Conservation (phyloP, 169 alveolate genomes). For the Plasmodium inui region DNA sequence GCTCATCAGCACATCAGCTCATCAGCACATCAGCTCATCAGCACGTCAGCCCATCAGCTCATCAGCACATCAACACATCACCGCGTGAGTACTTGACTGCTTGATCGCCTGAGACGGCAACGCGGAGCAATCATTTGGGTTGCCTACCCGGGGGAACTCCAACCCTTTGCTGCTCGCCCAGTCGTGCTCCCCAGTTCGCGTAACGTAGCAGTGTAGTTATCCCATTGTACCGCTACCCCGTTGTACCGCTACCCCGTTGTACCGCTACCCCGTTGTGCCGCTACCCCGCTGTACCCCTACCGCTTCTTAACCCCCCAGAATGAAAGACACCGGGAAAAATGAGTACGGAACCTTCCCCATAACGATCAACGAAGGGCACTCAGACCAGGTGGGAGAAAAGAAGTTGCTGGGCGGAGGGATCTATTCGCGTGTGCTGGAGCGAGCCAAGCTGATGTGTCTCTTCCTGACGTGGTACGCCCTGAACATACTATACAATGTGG, state of each 20-base stretch:
- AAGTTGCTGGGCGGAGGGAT: not conserved
- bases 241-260: no score
- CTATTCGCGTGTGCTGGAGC: not conserved
- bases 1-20: not conserved
- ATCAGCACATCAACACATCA: no score
- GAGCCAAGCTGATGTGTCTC: slow-evolving; percentile 4
- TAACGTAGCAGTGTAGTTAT: not conserved
- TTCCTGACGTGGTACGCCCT: slow-evolving; percentile 85
- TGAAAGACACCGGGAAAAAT: slow-evolving; percentile 63
- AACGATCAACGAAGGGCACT: slow-evolving; percentile 58
- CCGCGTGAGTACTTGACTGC: not conserved
- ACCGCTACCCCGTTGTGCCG: no score
- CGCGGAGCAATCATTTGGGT: not conserved
- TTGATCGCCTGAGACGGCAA: not conserved
- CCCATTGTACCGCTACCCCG: not conserved
- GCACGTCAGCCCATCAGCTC: not conserved
- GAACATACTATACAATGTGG: slow-evolving; percentile 84
- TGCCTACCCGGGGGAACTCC: not conserved
- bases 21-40: no score
- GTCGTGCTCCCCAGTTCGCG: not conserved
- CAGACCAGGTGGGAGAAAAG: slow-evolving; percentile 17
- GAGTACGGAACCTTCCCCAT: slow-evolving; percentile 69
- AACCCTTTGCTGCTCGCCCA: not conserved
- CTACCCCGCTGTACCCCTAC: no score
- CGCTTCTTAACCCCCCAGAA: not conserved